These are phyloP conservation scores for Lasiodiplodia hormozganensis DNA, from an alignment of 2,329 filamentous ascomycete genomes.

Conservation along the genomic window DNA sequence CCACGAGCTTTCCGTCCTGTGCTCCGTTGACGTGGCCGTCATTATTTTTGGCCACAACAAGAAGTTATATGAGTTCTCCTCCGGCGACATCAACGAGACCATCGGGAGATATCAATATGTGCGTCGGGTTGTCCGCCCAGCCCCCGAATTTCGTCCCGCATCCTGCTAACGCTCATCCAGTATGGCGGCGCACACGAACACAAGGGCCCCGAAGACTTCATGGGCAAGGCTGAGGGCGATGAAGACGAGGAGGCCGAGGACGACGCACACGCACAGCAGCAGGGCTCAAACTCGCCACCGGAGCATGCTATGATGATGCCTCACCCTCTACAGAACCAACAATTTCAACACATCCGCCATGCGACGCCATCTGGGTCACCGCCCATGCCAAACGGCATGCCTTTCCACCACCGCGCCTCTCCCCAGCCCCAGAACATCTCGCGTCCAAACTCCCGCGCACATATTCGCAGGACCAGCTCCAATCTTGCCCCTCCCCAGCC, in stretches of 20 bases:
- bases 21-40: constrained; percentile 97
- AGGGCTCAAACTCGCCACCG: constrained; percentile 69
- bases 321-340: constrained; percentile 58
- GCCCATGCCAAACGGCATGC: constrained; percentile 79
- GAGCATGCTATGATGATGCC: constrained; percentile 62
- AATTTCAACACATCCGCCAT: constrained; percentile 83
- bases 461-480: constrained; percentile 76
- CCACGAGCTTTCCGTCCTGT: constrained; percentile 96
- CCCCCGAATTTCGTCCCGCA: background rate
- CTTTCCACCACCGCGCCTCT: constrained; percentile 76
- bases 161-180: constrained; percentile 56
- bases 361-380: constrained; percentile 86
- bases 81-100: constrained; percentile 88
- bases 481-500: constrained; percentile 72
- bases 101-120: constrained; percentile 91
- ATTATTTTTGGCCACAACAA: constrained; percentile 99
- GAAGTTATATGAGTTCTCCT: constrained; percentile 98
- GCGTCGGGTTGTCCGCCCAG: constrained; percentile 46
- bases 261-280: constrained; percentile 71
- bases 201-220: constrained; percentile 93
- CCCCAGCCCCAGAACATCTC: constrained; percentile 80
- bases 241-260: constrained; percentile 83
- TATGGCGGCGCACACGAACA: constrained; percentile 94
- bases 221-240: constrained; percentile 72
- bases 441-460: constrained; percentile 79